Evolutionary conservation across 2,329 filamentous ascomycete genomes (phyloP).

Genomic region (Ilyonectria mors-panacis): DNA sequence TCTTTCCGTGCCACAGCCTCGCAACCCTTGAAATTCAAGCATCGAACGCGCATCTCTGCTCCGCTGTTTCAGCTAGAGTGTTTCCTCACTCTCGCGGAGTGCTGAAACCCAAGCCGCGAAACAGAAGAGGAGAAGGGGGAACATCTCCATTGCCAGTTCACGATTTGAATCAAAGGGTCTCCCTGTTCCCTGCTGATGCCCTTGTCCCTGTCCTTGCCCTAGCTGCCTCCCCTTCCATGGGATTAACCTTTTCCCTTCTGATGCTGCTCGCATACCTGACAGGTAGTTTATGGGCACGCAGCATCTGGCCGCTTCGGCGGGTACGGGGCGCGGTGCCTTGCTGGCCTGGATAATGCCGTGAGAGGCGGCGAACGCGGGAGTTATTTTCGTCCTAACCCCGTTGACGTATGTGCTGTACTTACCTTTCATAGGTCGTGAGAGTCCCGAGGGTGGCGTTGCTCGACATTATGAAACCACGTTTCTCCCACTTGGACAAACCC

Average conservation of each 20-base stretch:
- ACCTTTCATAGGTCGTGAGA: background rate
- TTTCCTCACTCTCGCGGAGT: constrained; percentile 19
- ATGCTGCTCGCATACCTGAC: background rate
- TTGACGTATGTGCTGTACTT: background rate
- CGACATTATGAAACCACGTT: constrained; percentile 45
- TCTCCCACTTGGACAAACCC: constrained; percentile 29
- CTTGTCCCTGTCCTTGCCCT: constrained; percentile 18
- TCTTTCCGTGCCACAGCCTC: constrained; percentile 14
- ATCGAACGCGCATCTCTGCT: constrained; percentile 23
- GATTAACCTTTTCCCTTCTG: constrained; percentile 8
- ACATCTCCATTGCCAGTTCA: constrained; percentile 5
- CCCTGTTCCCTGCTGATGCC: constrained; percentile 11
- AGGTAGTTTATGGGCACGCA: background rate
- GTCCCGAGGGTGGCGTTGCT: constrained; percentile 29
- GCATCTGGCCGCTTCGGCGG: background rate
- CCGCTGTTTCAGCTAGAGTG: constrained; percentile 47
- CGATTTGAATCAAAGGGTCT: constrained; percentile 19
- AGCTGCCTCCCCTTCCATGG: constrained; percentile 1
- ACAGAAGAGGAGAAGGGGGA: constrained; percentile 33
- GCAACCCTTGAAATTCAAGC: constrained; percentile 7
- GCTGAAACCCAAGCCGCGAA: constrained; percentile 45
- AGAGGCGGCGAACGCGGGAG: constrained; percentile 6
- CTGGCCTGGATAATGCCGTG: background rate
- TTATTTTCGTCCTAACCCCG: constrained; percentile 25
- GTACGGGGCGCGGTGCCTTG: background rate